These are phyloP conservation scores for Ustilago lituana DNA, from an alignment of 1,284 basidiomycete species.

Conservation along the genomic window DNA sequence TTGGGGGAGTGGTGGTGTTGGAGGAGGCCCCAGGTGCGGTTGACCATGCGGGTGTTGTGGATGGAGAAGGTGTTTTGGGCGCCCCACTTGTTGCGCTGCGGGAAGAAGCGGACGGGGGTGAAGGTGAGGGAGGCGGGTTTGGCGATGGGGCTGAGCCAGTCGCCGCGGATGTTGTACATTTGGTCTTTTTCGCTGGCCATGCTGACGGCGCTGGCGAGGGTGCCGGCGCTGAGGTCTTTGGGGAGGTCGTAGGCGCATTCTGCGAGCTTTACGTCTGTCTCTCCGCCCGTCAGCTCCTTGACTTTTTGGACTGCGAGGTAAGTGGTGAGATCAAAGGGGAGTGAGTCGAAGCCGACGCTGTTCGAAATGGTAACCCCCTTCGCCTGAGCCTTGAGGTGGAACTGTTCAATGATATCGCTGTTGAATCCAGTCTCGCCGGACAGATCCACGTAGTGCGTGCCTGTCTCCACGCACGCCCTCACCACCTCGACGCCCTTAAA, in stretches of 20 bases:
- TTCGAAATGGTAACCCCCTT: slow-evolving; percentile 77
- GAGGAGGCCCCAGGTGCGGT: slow-evolving; percentile 80
- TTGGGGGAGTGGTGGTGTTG: slow-evolving; percentile 67
- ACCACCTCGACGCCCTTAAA: slow-evolving; percentile 59
- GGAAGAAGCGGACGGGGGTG: slow-evolving; percentile 71
- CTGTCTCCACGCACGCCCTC: slow-evolving; percentile 72
- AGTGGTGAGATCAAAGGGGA: slow-evolving; percentile 72
- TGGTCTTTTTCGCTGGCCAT: slow-evolving; percentile 48
- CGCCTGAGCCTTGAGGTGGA: slow-evolving; percentile 75
- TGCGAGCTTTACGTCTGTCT: slow-evolving; percentile 43
- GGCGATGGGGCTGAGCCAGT: slow-evolving; percentile 28
- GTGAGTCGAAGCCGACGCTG: slow-evolving; percentile 77
- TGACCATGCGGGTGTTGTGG: slow-evolving; percentile 76
- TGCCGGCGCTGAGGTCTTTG: slow-evolving; percentile 77
- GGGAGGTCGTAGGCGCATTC: slow-evolving; percentile 69
- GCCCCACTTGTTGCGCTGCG: slow-evolving; percentile 72
- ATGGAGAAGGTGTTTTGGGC: slow-evolving; percentile 75
- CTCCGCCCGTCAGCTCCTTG: slow-evolving; percentile 68
- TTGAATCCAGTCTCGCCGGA: slow-evolving; percentile 70
- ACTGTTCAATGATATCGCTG: slow-evolving; percentile 72
- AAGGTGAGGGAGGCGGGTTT: slow-evolving; percentile 67
- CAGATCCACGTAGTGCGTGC: slow-evolving; percentile 76
- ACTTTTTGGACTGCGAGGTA: slow-evolving; percentile 73
- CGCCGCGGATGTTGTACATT: slow-evolving; percentile 25
- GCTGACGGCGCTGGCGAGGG: slow-evolving; percentile 73